Evolutionary conservation across 768 basidiomycete species (phyloP).

Genomic region (Lentinula detonsa): DNA sequence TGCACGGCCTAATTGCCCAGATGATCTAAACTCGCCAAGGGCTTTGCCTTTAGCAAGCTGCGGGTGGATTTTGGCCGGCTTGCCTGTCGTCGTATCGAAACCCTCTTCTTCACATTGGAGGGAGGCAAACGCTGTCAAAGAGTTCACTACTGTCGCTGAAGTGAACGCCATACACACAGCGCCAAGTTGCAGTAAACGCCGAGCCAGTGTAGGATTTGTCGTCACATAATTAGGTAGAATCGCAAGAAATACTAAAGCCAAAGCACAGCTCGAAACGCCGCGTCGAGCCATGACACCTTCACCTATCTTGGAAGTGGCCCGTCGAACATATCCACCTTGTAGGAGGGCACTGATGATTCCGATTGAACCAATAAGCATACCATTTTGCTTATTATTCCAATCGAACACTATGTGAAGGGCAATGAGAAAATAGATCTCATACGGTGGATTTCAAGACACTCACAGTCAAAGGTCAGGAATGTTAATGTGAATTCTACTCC

Average conservation of each 20-base stretch:
- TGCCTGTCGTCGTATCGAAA: slow-evolving; percentile 50
- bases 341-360: slow-evolving; percentile 86
- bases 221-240: slow-evolving; percentile 54
- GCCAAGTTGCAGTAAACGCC: slow-evolving; percentile 56
- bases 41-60: slow-evolving; percentile 80
- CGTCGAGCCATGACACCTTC: slow-evolving; percentile 80
- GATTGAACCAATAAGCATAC: slow-evolving; percentile 78
- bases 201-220: slow-evolving; percentile 34
- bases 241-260: slow-evolving; percentile 65
- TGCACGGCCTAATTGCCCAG: slow-evolving; percentile 93
- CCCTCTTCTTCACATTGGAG: slow-evolving; percentile 78
- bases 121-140: slow-evolving; percentile 86
- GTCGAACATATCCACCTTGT: slow-evolving; percentile 93
- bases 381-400: slow-evolving; percentile 88
- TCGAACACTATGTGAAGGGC: slow-evolving; percentile 58
- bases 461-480: slow-evolving; percentile 88
- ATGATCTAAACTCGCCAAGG: slow-evolving; percentile 79
- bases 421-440: not conserved
- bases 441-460: slow-evolving; percentile 23
- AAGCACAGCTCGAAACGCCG: slow-evolving; percentile 72
- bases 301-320: slow-evolving; percentile 65
- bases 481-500: slow-evolving; percentile 96
- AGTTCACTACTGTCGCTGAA: slow-evolving; percentile 91
- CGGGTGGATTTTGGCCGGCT: slow-evolving; percentile 49
- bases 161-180: slow-evolving; percentile 89